A percentile compares a stretch with the other conserved stretches of the same genome.
Conservation (phyloP, 75 land plant genomes). For the Ceratopteris richardii region DNA sequence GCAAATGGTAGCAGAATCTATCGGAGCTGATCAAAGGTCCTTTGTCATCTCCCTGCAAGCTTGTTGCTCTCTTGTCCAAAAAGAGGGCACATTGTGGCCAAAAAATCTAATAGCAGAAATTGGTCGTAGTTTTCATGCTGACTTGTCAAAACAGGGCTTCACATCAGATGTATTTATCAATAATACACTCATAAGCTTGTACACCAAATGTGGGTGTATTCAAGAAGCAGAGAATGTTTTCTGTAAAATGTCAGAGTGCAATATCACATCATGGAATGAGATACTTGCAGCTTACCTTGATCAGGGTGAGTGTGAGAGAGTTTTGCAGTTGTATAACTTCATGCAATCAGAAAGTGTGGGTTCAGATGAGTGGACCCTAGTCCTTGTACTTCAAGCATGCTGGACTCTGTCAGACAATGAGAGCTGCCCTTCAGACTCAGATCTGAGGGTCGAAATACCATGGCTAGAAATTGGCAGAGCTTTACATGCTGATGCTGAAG, state of each 20-base stretch:
- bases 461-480: neutral
- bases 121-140: neutral
- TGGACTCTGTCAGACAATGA: neutral
- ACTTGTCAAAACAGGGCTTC: neutral
- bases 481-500: slow-evolving; percentile 1
- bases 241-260: neutral
- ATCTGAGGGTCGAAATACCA: neutral
- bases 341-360: neutral
- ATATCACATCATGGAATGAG: neutral
- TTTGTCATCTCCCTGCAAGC: neutral
- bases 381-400: neutral
- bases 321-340: neutral
- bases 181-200: neutral
- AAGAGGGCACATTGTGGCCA: neutral
- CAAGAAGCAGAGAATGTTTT: neutral
- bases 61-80: neutral
- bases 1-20: neutral
- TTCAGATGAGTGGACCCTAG: neutral
- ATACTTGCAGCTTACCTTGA: neutral
- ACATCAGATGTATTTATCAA: neutral
- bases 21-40: neutral
- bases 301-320: neutral
- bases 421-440: neutral
- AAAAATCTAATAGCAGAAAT: too few relatives aligned
- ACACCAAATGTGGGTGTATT: neutral